phyloP scores from a whole-genome alignment of 225 moss, liverwort and hornwort genomes.

The Climacium dendroides region DNA sequence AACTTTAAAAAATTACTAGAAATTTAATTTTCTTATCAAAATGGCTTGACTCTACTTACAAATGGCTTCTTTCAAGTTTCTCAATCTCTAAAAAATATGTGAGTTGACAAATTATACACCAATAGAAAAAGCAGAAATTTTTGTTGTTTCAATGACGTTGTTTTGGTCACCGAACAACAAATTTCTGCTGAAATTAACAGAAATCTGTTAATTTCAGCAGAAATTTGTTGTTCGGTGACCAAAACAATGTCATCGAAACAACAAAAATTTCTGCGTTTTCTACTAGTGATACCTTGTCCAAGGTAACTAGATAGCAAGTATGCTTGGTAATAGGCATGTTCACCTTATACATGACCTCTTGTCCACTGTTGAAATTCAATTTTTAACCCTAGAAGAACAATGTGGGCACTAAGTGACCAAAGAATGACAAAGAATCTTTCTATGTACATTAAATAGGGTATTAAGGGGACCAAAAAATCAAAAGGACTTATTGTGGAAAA shows the following conservation, averaged over 20 bases:
- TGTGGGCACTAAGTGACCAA: fast-evolving
- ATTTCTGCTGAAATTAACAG: no score
- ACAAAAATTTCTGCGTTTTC: no score
- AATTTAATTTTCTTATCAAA: background rate
- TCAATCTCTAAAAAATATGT: background rate
- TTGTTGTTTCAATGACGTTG: no score
- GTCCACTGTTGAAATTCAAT: fast-evolving
- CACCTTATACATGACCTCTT: background rate
- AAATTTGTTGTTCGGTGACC: no score
- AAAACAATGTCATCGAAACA: no score
- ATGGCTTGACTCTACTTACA: background rate
- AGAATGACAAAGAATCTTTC: background rate
- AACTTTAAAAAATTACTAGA: background rate
- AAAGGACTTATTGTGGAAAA: no score
- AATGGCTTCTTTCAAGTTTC: background rate
- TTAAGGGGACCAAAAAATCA: no score
- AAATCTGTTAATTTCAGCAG: no score
- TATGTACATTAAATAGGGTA: no score
- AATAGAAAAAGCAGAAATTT: no score
- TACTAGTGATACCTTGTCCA: background rate
- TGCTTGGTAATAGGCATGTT: background rate
- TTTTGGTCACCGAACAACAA: no score
- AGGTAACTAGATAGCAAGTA: background rate
- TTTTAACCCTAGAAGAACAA: background rate
- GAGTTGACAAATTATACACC: no score